Evolutionary conservation across 2,329 filamentous ascomycete species (phyloP), one percentile per base, ranked within the genome.

Genomic region (Xylariaceae sp.): DNA sequence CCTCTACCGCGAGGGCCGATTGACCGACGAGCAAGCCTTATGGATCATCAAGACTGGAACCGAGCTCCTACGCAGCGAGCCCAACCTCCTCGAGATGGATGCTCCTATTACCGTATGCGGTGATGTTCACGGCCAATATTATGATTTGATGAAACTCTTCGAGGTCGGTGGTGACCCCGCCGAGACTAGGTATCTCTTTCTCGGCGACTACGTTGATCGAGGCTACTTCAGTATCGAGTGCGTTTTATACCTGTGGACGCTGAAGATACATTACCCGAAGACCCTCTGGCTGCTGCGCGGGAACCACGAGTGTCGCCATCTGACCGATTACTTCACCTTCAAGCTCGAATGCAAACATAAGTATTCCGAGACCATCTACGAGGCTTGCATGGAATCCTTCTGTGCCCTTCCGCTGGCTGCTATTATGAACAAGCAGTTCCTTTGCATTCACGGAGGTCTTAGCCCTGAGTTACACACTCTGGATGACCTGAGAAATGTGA

Each of bases 281-380:
- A 93, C 91, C 19, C 86, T 99, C 54, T 99, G 95, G 95, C 83
- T 99, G 66, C 85, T 99, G 66, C 90, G 95, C 69, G 95, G 95
- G 66, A 99, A 99, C 77, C 95, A 99, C 79, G 95, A 99, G 78
- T 99, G 95, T 76, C 89, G 95, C 70, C 95, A 99, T 80, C 84
- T 99, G 83, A 99, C 95, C 55, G 95, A 99, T 74, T 99, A 99
- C 82, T 99, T 99, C 79, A 99, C 95, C 59, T 99, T 99, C 82
- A 98, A 99, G 82, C 87, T 99, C 56, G 95, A 99, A 76, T 99
- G 95, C 83, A 97, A 96, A 80, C 95, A 99, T 85, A 99, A 99
- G 77, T 99, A 99, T 78, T 96, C 91, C 32, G 95, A 98, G 78
- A 85, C 85, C 62, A 85, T 99, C 57, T 99, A 99, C 74, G 93